Evolutionary conservation across 257 asterid genomes (phyloP).

Genomic region (Ligustrum vulgare): DNA sequence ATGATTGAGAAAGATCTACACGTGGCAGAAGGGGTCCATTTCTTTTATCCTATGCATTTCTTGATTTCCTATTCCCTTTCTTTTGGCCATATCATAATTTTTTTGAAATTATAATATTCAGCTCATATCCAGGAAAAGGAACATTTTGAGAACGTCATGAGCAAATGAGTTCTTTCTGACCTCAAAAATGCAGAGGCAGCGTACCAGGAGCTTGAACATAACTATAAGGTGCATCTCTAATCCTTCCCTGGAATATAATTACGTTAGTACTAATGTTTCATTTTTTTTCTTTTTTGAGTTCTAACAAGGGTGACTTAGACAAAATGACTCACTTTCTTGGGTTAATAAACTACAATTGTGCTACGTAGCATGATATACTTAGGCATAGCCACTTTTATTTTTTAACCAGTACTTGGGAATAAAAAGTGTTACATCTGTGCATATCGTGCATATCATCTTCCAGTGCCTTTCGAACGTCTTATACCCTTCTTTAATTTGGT

Average conservation of each 20-base stretch:
- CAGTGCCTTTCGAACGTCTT: background rate
- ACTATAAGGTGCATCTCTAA: conserved; percentile 55
- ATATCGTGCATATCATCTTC: background rate
- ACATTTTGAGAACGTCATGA: conserved; percentile 61
- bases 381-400: background rate
- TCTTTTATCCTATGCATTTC: conserved; percentile 23
- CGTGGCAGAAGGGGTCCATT: conserved; percentile 54
- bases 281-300: conserved; percentile 8
- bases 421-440: conserved; percentile 8
- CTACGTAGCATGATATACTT: conserved; percentile 4
- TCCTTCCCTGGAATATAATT: conserved; percentile 27
- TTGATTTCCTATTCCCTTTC: conserved; percentile 12
- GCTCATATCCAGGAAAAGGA: conserved; percentile 52
- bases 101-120: conserved; percentile 13
- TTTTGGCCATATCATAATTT: conserved; percentile 7
- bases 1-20: conserved; percentile 47
- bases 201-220: conserved; percentile 57
- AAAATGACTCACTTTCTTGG: conserved; percentile 19
- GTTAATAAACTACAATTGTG: background rate
- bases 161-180: conserved; percentile 46
- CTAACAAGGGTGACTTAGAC: conserved; percentile 5
- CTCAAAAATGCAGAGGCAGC: conserved; percentile 52
- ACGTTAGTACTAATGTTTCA: conserved; percentile 11
- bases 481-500: background rate
- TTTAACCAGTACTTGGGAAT: conserved; percentile 9